These are phyloP conservation scores for Cercospora janseana DNA, from an alignment of 2,329 filamentous ascomycete genomes.

Conservation along the genomic window DNA sequence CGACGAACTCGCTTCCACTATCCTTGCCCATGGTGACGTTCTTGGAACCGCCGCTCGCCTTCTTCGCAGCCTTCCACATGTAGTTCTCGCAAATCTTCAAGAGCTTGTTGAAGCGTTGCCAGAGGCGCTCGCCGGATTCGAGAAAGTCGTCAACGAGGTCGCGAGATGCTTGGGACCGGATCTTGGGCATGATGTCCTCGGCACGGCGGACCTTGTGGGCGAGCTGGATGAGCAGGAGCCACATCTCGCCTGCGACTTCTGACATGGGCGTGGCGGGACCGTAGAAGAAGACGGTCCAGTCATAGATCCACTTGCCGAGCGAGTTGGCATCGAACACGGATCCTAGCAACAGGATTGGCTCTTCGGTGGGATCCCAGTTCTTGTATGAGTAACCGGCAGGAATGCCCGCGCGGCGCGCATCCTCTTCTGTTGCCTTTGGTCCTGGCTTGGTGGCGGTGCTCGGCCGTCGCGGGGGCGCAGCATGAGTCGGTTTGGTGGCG, in stretches of 20 bases:
- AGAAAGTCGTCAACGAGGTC: conserved; percentile 90
- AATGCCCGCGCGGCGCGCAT: conserved; percentile 65
- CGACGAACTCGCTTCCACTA: conserved; percentile 90
- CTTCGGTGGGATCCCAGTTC: conserved; percentile 95
- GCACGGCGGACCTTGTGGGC: conserved; percentile 91
- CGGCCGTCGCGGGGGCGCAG: conserved; percentile 45
- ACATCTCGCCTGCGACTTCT: conserved; percentile 90
- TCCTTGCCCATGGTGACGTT: conserved; percentile 81
- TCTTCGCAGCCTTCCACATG: conserved; percentile 88
- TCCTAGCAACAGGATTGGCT: conserved; percentile 88
- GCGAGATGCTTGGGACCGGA: conserved; percentile 69
- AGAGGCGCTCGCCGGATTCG: conserved; percentile 80
- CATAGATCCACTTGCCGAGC: conserved; percentile 98
- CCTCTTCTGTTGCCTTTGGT: conserved; percentile 62
- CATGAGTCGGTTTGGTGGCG: conserved; percentile 55
- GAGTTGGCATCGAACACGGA: conserved; percentile 98
- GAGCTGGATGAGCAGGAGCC: conserved; percentile 90
- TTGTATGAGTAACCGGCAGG: conserved; percentile 90
- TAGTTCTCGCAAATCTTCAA: conserved; percentile 89
- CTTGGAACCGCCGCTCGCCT: conserved; percentile 59
- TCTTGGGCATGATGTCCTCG: conserved; percentile 70
- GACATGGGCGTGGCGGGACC: conserved; percentile 78
- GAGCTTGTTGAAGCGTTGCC: conserved; percentile 77
- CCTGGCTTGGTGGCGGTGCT: conserved; percentile 41
- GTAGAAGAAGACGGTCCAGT: conserved; percentile 94